Conservation (phyloP, 305 asterid genomes). For the Fraxinus sp. region DNA sequence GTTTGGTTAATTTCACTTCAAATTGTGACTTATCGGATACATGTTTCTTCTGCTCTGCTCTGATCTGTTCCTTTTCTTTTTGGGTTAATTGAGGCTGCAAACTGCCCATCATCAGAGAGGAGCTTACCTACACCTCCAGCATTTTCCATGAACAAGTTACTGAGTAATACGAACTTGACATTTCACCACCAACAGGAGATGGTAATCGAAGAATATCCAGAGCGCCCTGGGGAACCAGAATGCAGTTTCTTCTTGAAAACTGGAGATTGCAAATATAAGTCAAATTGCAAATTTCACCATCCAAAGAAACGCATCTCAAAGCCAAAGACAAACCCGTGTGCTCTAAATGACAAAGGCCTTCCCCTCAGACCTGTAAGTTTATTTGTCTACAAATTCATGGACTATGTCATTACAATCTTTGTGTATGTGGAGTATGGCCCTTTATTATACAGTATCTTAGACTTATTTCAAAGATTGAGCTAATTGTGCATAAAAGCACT, state of each 20-base stretch:
- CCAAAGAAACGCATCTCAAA: conserved; percentile 57
- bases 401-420: neutral
- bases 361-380: conserved; percentile 95
- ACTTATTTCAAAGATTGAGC: neutral
- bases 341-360: conserved; percentile 82
- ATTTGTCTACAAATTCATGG: neutral
- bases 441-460: neutral
- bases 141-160: conserved; percentile 56
- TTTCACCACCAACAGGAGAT: conserved; percentile 45
- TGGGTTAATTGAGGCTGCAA: conserved; percentile 49
- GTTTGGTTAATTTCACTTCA: neutral
- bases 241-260: conserved; percentile 84
- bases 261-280: conserved; percentile 87
- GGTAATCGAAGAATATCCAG: conserved; percentile 69
- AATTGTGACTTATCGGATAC: neutral
- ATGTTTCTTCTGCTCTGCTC: conserved; percentile 14
- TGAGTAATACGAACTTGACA: conserved; percentile 45
- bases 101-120: conserved; percentile 63
- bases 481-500: neutral
- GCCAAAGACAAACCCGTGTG: conserved; percentile 34
- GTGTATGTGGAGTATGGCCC: neutral
- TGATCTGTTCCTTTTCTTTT: conserved; percentile 30
- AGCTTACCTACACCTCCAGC: conserved; percentile 90
- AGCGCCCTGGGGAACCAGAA: conserved; percentile 88
- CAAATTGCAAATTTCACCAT: conserved; percentile 88